Base-by-base conservation (phyloP, 2,329 filamentous ascomycete genomes). In the Colletotrichum eleusines region DNA sequence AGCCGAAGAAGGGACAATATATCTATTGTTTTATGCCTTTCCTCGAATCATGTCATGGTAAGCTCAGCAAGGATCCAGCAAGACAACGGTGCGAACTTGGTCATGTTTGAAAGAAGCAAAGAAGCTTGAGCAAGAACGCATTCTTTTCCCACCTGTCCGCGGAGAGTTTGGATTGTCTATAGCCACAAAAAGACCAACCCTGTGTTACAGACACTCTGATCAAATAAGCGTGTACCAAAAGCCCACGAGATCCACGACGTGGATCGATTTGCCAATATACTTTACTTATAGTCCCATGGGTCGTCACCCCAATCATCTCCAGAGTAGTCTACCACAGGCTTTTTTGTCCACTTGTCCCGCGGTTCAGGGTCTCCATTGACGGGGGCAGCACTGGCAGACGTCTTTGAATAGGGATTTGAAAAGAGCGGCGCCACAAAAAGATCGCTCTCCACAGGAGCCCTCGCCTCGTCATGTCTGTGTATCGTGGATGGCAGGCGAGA, bases 281-380 rank as follows among this genome's bases (percentile, higher is more conserved):
- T 42, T 53, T 14, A 71, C 31, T 67, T 51, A 14, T 66, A 70
- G 33, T 70, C 72, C 71, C 71, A 74, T 5, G 71, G 72, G 7
- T 74, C 73, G 59, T 74, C 71, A 1, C 76, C 77, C 77, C 77
- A 78, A 23, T 73, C 76, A 2, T 73, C 75, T 3, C 77, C 77
- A 0, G 77, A 78, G 40, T 78, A 78, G 63, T 79, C 77, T 12
- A 66, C 74, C 0, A 74, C 73, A 9, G 76, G 71, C 16, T 71
- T 74, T 54, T 73, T 74, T 9, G 73, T 69, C 77, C 76, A 77
- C 50, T 74, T 75, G 48, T 74, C 66, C n/a, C 42, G 54, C 4
- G 14, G 11, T 26, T 9, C 42, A 6, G 69, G 54, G 3, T 23
- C 48, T 23, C 35, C 4, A 11, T 55, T 35, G 11, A 42, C 54